Base-by-base conservation (phyloP, 257 asterid genomes). In the Paulownia fortunei region DNA sequence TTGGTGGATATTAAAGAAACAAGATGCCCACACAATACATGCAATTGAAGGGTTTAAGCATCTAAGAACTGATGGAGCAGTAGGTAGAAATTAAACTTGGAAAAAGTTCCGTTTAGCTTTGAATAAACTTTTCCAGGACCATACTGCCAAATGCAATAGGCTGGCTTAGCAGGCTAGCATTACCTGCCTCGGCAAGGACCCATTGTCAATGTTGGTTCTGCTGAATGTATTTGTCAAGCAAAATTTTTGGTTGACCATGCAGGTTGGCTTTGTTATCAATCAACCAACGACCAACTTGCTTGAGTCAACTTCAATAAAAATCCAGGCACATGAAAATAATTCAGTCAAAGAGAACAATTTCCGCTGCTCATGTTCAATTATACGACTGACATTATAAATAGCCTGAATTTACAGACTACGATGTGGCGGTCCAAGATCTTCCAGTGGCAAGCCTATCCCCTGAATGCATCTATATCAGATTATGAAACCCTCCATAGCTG, bases 161-260 rank as follows among this genome's bases (percentile, higher is more conserved):
- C n/a, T 58, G 65, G 65, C 15, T 58, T 37, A 23, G 7, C 3
- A 24, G 64, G 36, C 60, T 52, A 52, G 27, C 9, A n/a, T n/a
- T 56, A 23, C n/a, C 64, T 23, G 64, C 8, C 5, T 58, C 65
- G 3, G 55, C 21, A 7, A 34, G 37, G 55, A 66, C n/a, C 6
- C 32, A 21, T 46, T n/a, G 56, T 16, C 80, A 68, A 16, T 69
- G 37, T 72, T 32, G 39, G 23, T 36, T 47, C 72, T 26, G 36
- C 24, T 4, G 34, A 62, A 30, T 46, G 47, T 47, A 47, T 18
- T 54, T 52, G 23, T 54, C 54, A 30, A 12, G 77, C 11, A 27
- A 56, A 67, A 42, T 47, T 60, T 36, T 79, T 39, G 18, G 16
- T 72, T 62, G 74, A 62, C 26, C 52, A 27, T 0, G 36, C 54